A percentile compares a stretch with the other conserved stretches of the same genome.
Conservation (phyloP, 2,329 filamentous ascomycete species). For the Aspergillus puulaauensis region DNA sequence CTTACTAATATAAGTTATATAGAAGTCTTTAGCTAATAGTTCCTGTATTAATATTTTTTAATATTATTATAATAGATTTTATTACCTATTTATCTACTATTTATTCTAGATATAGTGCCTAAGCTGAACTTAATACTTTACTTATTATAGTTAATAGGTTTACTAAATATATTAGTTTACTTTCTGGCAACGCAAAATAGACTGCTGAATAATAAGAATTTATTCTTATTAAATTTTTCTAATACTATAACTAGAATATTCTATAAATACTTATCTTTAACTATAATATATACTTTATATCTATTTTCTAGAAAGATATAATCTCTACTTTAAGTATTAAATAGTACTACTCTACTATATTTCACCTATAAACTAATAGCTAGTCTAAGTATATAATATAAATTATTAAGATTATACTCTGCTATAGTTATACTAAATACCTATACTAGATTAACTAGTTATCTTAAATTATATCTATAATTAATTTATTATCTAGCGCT, state of each 20-base stretch:
- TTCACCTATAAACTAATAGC: background rate
- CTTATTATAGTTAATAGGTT: background rate
- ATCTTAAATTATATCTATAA: background rate
- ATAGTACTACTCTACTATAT: background rate
- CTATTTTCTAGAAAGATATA: background rate
- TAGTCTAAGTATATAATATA: background rate
- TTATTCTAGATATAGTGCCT: background rate
- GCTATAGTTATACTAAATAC: background rate
- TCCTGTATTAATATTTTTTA: background rate
- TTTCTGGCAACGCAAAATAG: background rate
- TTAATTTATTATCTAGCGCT: too few relatives aligned
- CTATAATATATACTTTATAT: background rate
- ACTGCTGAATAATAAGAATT: background rate
- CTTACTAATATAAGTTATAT: background rate
- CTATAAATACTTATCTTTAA: background rate
- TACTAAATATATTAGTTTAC: background rate
- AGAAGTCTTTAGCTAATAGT: background rate
- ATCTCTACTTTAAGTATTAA: background rate
- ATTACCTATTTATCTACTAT: background rate
- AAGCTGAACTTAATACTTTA: background rate
- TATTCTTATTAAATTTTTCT: background rate
- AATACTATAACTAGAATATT: background rate
- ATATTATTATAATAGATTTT: constrained; percentile 5
- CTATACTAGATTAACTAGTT: background rate
- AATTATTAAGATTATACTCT: background rate